These are phyloP conservation scores for Aeschynomene evenia DNA, from an alignment of 306 rosid genomes.

Conservation along the genomic window DNA sequence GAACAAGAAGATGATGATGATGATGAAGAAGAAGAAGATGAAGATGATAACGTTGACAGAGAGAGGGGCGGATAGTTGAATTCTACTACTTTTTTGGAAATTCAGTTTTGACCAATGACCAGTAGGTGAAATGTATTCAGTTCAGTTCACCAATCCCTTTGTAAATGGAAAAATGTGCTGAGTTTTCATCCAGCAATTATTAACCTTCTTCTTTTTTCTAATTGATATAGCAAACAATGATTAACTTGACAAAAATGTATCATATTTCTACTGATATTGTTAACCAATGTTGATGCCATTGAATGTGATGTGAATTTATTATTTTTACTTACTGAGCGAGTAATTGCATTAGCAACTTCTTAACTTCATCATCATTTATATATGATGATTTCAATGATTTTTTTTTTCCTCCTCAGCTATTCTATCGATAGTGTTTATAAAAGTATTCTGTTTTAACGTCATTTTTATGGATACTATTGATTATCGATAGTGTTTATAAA, in stretches of 20 bases:
- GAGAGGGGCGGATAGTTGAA: neutral
- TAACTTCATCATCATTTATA: too few relatives aligned
- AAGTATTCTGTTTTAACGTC: too few relatives aligned
- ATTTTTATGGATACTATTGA: too few relatives aligned
- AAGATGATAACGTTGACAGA: slow-evolving; percentile 32
- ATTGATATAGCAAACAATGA: too few relatives aligned
- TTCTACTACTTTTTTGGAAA: slow-evolving; percentile 15
- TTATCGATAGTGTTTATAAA: too few relatives aligned
- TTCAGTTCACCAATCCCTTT: neutral
- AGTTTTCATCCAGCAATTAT: neutral
- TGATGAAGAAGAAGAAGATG: neutral
- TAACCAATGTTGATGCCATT: neutral
- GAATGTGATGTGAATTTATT: neutral
- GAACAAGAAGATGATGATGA: neutral
- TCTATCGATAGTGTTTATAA: too few relatives aligned
- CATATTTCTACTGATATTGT: neutral
- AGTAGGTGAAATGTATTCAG: neutral
- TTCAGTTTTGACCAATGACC: slow-evolving; percentile 45
- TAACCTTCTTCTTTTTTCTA: too few relatives aligned
- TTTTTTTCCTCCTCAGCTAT: too few relatives aligned
- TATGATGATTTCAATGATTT: too few relatives aligned
- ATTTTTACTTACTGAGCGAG: neutral
- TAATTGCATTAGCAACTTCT: too few relatives aligned
- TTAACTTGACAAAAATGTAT: neutral
- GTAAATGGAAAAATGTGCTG: neutral